Base-by-base conservation (phyloP, 805 yeast genomes). In the Wickerhamiella parazyma region DNA sequence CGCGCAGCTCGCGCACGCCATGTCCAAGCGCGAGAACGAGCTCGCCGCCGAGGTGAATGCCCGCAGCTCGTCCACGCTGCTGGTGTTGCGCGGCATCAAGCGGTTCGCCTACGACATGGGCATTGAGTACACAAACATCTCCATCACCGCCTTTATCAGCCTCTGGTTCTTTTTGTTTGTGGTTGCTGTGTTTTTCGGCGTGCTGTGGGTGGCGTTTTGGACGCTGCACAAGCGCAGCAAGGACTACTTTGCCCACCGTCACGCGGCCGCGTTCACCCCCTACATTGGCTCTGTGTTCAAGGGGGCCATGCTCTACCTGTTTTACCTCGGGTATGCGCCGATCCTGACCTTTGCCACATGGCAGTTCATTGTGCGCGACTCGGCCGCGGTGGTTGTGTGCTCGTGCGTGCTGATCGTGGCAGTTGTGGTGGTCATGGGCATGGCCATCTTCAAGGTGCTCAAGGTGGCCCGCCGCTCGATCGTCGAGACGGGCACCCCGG, bases 271-370 rank as follows among this genome's bases (percentile, higher is more conserved):
- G 12, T 49, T 75, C 75, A 59, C 68, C 79, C 55, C 60, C 59
- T 31, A 70, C 72, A 54, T 91, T 94, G 66, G 75, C 18, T 68
- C 73, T n/a, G 70, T 83, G 42, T 61, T 85, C 51, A 86, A 83
- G 59, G 95, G 95, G 38, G 69, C 91, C 2, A 51, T 87, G 42
- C 70, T 83, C 51, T 73, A 93, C 59, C 80, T 85, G 55, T 70
- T 84, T 45, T 79, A 73, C 54, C 83, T 87, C 57, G 95, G 94
- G 0, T 85, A 83, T 61, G 76, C 93, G 2, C 94, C 86, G 60
- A 63, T 87, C 46, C 68, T 77, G 14, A 73, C 86, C 42, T 69
- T 87, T 46, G 77, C 94, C 9, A 67, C 86, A 44, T 87, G 93
- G 91, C 95, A 87, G 65, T 86, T 85, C 60, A 74, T 80, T 6